Percentiles rank a stretch among this genome's conserved stretches.
Evolutionary conservation across 306 rosid species (phyloP).

Genomic region (Lathyrus oleraceus): DNA sequence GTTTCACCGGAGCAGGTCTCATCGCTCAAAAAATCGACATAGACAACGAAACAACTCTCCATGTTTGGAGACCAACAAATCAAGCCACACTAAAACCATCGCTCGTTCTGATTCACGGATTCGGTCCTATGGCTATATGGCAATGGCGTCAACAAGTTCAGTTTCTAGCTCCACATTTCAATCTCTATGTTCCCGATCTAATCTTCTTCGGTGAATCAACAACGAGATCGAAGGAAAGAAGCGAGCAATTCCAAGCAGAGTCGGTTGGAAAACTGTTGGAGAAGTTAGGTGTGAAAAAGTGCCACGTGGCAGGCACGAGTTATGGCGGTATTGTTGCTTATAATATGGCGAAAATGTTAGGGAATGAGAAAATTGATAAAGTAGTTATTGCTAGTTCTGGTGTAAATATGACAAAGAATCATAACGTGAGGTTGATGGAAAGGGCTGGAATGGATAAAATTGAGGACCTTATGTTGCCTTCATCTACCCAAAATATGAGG

Average conservation of each 20-base stretch:
- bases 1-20: slow-evolving; percentile 67
- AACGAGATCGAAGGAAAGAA: slow-evolving; percentile 50
- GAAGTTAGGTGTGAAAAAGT: slow-evolving; percentile 47
- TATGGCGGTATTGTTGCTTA: slow-evolving; percentile 90
- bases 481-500: slow-evolving; percentile 54
- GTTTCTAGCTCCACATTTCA: slow-evolving; percentile 54
- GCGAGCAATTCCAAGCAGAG: slow-evolving; percentile 55
- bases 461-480: slow-evolving; percentile 74
- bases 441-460: slow-evolving; percentile 58
- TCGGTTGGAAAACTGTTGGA: slow-evolving; percentile 61
- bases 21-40: slow-evolving; percentile 40
- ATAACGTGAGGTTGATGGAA: slow-evolving; percentile 47
- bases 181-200: slow-evolving; percentile 77
- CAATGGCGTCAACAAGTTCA: slow-evolving; percentile 86
- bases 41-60: slow-evolving; percentile 61
- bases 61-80: slow-evolving; percentile 64
- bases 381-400: slow-evolving; percentile 91
- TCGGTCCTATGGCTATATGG: slow-evolving; percentile 74
- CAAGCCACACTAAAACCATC: slow-evolving; percentile 40
- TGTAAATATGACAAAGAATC: slow-evolving; percentile 54
- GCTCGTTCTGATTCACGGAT: slow-evolving; percentile 73
- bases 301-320: slow-evolving; percentile 70
- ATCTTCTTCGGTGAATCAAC: slow-evolving; percentile 79
- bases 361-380: slow-evolving; percentile 73
- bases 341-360: slow-evolving; percentile 58